Evolutionary conservation across 805 yeast species (phyloP), one percentile per base, ranked within the genome.

Genomic region (Yamadazyma kitorensis): DNA sequence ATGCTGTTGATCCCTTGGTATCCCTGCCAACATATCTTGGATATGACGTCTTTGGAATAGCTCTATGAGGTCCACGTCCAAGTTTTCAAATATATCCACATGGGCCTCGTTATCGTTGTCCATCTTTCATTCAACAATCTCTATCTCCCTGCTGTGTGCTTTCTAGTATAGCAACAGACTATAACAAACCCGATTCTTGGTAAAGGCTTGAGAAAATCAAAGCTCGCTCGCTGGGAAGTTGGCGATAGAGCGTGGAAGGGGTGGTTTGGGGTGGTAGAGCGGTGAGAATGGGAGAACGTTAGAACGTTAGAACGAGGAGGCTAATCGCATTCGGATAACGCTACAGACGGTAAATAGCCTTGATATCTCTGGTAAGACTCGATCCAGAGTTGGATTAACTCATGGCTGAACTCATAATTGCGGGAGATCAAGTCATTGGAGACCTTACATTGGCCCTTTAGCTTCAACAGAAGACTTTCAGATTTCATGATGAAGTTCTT

Each of bases 311-410:
- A n/a, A n/a, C n/a, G 18, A 29, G 9, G n/a, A 21, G 32, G 16
- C 22, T 17, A 25, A 29, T n/a, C 27, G 17, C 7, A 14, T 4
- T 13, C 5, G 27, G 14, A 8, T 24, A 24, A 3, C 24, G 17
- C 31, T 13, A 21, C 8, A 18, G 7, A 20, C 7, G 50, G 49
- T 13, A 45, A 23, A 9, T 6, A 5, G 3, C 43, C 48, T 15
- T 44, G 42, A 29, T 34, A 44, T 21, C 31, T 39, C 6, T 30
- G 32, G 24, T 38, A 46, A 3, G 40, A 33, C 5, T 13, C 25
- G 13, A 24, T 15, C 61, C 61, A 56, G 7, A 54, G 26, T n/a
- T 27, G 31, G 9, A 56, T 46, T 15, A 56, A 31, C n/a, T 33
- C 46, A 26, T 34, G 31, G 25, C 63, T 54, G 20, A 36, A 37